phyloP scores from a whole-genome alignment of 257 asterid genomes.

The Anisodus acutangulus region DNA sequence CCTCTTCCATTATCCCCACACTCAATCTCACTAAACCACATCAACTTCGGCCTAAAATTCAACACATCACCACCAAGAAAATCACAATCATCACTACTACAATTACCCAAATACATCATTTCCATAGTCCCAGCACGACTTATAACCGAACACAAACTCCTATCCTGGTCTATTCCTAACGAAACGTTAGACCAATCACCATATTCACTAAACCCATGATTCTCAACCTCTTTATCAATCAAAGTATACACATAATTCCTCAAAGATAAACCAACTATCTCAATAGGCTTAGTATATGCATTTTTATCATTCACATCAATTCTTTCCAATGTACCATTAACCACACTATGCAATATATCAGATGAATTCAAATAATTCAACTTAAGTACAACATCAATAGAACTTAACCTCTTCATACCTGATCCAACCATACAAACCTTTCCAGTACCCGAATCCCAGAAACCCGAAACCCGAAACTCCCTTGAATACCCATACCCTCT shows the following conservation, averaged over 20 bases:
- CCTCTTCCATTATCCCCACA: slow-evolving; percentile 66
- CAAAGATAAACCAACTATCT: slow-evolving; percentile 64
- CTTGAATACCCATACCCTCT: slow-evolving; percentile 31
- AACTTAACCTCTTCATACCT: slow-evolving; percentile 47
- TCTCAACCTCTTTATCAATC: slow-evolving; percentile 60
- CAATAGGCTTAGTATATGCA: slow-evolving; percentile 38
- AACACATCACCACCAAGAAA: slow-evolving; percentile 52
- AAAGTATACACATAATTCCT: slow-evolving; percentile 72
- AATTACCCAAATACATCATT: slow-evolving; percentile 58
- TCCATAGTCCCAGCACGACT: slow-evolving; percentile 48
- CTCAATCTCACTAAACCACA: slow-evolving; percentile 57
- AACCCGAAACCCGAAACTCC: slow-evolving; percentile 57
- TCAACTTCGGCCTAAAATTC: slow-evolving; percentile 44
- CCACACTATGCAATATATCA: slow-evolving; percentile 61
- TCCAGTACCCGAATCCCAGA: slow-evolving; percentile 78
- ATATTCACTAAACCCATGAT: slow-evolving; percentile 47
- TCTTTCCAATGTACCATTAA: slow-evolving; percentile 70
- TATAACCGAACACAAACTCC: slow-evolving; percentile 45
- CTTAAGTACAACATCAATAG: slow-evolving; percentile 63
- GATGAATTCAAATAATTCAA: slow-evolving; percentile 74
- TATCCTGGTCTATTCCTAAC: slow-evolving; percentile 45
- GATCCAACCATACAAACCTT: slow-evolving; percentile 86
- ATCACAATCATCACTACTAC: slow-evolving; percentile 63
- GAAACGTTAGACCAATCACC: slow-evolving; percentile 57
- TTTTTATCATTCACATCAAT: slow-evolving; percentile 36